Base-by-base conservation (phyloP, 345 rosid species). In the Raphanus raphanistrum region DNA sequence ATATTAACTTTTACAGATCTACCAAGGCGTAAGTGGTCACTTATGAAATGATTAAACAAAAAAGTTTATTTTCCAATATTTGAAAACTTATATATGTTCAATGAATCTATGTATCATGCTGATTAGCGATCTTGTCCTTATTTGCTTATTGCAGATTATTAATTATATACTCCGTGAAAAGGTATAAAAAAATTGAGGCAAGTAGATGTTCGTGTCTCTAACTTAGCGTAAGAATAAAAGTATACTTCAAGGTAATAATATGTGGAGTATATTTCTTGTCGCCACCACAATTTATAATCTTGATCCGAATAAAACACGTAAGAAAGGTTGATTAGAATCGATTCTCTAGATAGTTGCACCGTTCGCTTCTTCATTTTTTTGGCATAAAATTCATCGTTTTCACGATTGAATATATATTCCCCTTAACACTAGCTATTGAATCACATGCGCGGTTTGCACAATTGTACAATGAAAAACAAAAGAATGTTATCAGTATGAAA, bases 161-260 rank as follows among this genome's bases (percentile, higher is more conserved):
- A 36, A 57, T 55, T 16, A 29, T 63, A 27, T 28, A 62, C 32
- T 59, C 28, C 36, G 68, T 66, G 73, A 13, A 52, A 29, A 67
- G 54, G 60, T 61, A 73, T 73, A 26, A 26, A 11, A 11, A 72
- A 59, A 25, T n/a, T 43, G 48, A 15, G 72, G 72, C 81, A 78
- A 78, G 77, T 78, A 66, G 81, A 58, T 73, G 65, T 59, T 72
- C 67, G 8, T 59, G 73, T 63, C 26, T 66, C 63, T 72, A 67
- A 66, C 69, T 72, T 78, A 78, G 77, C 81, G 77, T 72, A 32
- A 57, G 73, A 78, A 78, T 78, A 72, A 73, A 72, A 60, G 5
- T 66, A 60, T 35, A 66, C 21, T 66, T 72, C 26, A 45, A 15
- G 63, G 52, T 29, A 36, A 65, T 21, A 57, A 2, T 65, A 65